These are phyloP conservation scores for Protomyces gravidus DNA, from an alignment of 1,139 yeast species.

Conservation along the genomic window DNA sequence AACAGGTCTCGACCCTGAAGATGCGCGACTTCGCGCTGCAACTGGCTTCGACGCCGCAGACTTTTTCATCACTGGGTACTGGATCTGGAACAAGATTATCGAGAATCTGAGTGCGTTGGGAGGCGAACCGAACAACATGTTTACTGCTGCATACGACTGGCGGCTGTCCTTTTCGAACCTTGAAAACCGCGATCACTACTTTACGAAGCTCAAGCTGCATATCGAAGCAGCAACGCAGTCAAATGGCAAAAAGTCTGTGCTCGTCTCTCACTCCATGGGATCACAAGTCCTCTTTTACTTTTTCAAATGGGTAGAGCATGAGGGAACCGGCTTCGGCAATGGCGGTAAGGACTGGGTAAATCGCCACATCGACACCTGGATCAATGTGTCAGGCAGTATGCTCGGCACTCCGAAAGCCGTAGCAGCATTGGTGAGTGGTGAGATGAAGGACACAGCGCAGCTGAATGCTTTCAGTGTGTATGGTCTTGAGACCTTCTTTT, in stretches of 20 bases:
- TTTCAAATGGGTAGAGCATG: slow-evolving; percentile 75
- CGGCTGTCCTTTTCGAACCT: slow-evolving; percentile 82
- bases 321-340: slow-evolving; percentile 75
- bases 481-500: slow-evolving; percentile 92
- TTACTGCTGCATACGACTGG: slow-evolving; percentile 94
- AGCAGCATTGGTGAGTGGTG: slow-evolving; percentile 88
- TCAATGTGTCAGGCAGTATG: slow-evolving; percentile 71
- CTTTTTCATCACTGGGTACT: slow-evolving; percentile 92
- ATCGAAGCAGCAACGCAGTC: slow-evolving; percentile 55
- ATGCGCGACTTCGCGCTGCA: slow-evolving; percentile 72
- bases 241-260: slow-evolving; percentile 67
- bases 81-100: slow-evolving; percentile 95
- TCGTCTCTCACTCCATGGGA: slow-evolving; percentile 96
- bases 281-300: slow-evolving; percentile 82
- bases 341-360: slow-evolving; percentile 89
- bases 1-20: slow-evolving; percentile 87
- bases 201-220: slow-evolving; percentile 64
- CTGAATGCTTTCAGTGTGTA: slow-evolving; percentile 87
- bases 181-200: slow-evolving; percentile 81
- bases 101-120: slow-evolving; percentile 93
- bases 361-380: slow-evolving; percentile 67
- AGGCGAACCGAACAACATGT: slow-evolving; percentile 85
- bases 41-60: slow-evolving; percentile 86
- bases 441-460: slow-evolving; percentile 96
- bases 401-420: slow-evolving; percentile 93